These are phyloP conservation scores for Podospora didyma DNA, from an alignment of 495 filamentous ascomycete species.

Conservation along the genomic window DNA sequence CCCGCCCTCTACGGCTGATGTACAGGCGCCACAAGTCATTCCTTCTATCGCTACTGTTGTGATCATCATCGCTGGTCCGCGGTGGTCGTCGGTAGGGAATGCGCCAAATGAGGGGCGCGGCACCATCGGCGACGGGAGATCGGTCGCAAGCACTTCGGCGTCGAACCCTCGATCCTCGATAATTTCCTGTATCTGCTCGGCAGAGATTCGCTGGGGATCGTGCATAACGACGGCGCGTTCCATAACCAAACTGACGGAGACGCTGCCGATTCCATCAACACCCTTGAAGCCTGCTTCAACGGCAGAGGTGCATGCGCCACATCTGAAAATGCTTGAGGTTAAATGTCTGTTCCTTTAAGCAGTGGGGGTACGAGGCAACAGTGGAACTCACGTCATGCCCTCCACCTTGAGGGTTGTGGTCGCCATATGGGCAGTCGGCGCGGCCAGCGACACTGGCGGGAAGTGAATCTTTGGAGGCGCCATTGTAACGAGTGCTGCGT, in stretches of 20 bases:
- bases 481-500: constrained; percentile 27
- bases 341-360: not conserved
- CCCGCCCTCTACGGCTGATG: constrained; percentile 80
- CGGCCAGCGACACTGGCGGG: constrained; percentile 26
- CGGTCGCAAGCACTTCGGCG: constrained; percentile 82
- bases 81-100: constrained; percentile 24
- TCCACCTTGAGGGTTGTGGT: constrained; percentile 87
- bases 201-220: constrained; percentile 68
- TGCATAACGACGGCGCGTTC: constrained; percentile 88
- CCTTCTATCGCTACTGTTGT: constrained; percentile 86
- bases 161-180: constrained; percentile 96
- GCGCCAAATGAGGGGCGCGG: constrained; percentile 27
- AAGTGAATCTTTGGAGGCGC: constrained; percentile 44
- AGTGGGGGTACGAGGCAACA: not conserved
- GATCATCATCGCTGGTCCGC: constrained; percentile 40
- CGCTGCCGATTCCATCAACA: constrained; percentile 72
- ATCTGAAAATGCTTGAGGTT: constrained; percentile 11
- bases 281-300: constrained; percentile 80
- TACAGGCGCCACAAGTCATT: constrained; percentile 97
- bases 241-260: constrained; percentile 90
- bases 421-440: constrained; percentile 60
- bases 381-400: constrained; percentile 70
- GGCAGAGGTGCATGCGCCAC: constrained; percentile 84
- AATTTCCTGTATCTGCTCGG: constrained; percentile 71
- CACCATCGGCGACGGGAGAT: constrained; percentile 50